Base-by-base conservation (phyloP, 2,329 filamentous ascomycete species). In the Canariomyces notabilis region DNA sequence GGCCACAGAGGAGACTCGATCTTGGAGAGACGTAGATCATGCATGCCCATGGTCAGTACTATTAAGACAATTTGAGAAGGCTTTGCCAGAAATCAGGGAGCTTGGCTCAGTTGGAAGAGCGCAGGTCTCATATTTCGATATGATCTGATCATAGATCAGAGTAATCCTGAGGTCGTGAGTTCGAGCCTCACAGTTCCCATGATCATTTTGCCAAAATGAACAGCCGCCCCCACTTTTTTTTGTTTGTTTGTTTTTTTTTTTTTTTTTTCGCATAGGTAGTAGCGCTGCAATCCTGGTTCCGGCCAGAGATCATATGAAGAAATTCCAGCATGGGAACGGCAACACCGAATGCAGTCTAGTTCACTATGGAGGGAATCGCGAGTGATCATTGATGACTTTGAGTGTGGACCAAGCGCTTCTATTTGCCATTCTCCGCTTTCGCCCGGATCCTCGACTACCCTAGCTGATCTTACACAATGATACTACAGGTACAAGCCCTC, bases 401-500 rank as follows among this genome's bases (percentile, higher is more conserved):
- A n/a, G n/a, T n/a, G 39, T n/a, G 33, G 8, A 6, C 8, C 16
- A 34, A 23, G 22, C 29, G 42, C 33, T 51, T 49, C 48, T 50
- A 48, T 50, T 44, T 44, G 41, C 15, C 37, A 50, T 32, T 42
- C 35, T 44, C 16, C 15, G 26, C 35, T 41, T 41, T 31, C 19
- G 12, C 18, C 23, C 15, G 19, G 14, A 8, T 34, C 35, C n/a
- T 21, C 21, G 19, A 32, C 47, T 44, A 35, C 44, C 23, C 32
- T 34, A 33, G 21, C 37, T 23, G 33, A 23, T 50, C 29, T 46
- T 57, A 56, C 49, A 52, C 22, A 35, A n/a, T n/a, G 18, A 47
- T 29, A 44, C 64, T 96, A 98, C 85, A 98, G 82, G 74, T 98
- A 98, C 79, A 98, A 72, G 59, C 93, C 93, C 73, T 98, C 93